Evolutionary conservation across 495 filamentous ascomycete genomes (phyloP), one percentile per base, ranked within the genome.

Genomic region (Penicillium chermesinum): DNA sequence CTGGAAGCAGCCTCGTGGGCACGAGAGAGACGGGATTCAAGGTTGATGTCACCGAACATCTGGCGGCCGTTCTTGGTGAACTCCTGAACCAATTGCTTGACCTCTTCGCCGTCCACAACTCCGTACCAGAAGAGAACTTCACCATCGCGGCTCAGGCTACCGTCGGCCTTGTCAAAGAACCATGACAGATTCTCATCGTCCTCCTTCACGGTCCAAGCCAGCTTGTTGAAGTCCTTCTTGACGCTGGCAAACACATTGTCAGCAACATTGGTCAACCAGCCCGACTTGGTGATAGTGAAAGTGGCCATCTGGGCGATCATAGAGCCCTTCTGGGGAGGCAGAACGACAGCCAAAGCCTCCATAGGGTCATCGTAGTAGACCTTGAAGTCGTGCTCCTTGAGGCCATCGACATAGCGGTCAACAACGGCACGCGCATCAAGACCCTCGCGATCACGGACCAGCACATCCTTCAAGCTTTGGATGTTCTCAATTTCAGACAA

Each of bases 121-220:
- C 93, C 93, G 61, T 93, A 95, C 89, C 93, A 98, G 76, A 97
- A 97, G 64, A 97, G 84, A 30, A 96, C 88, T 57, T 94, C 84
- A 44, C 88, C 89, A 42, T 88, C 80, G 25, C 82, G 79, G 38
- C 86, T 87, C 49, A 96, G 74, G 67, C 87, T 95, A 39, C 94
- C 94, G 50, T 95, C 88, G 7, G 93, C 86, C 75, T 96, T 96
- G 71, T 95, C 91, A 53, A 94, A 96, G 75, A 97, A 97, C 93
- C 93, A 98, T 20, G 87, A 89, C 58, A 98, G 75, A 65, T 97
- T 97, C 77, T 97, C 94, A 53, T 98, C 93, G 50, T 93, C 88
- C 57, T 89, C 85, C 72, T 88, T 90, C 35, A 96, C 93, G n/a
- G 89, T 95, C 91, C 93, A 98, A 27, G 91, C 84, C 44, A 97